Evolutionary conservation across 2,329 filamentous ascomycete species (phyloP), one percentile per base, ranked within the genome.

Genomic region (Beauveria australis): DNA sequence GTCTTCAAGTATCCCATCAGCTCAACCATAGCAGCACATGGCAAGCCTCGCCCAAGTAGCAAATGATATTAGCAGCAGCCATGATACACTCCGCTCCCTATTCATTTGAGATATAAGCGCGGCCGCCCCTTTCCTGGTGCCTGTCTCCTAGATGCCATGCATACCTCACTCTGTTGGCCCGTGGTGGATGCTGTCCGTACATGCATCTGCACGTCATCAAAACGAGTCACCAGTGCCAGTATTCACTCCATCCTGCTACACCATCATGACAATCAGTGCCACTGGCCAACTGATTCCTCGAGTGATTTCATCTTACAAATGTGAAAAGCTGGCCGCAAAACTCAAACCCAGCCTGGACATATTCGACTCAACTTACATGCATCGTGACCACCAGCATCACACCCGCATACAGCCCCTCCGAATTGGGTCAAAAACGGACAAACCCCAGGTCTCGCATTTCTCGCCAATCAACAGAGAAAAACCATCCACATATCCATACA

Each of bases 21-120:
- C 47, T 30, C 8, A 10, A 22, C 18, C 30, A 46, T 59, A 59
- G 53, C 56, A 59, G 3, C 24, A 19, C 24, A 22, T 12, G 33
- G 24, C 26, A 52, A 9, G 3, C 37, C 4, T 19, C 18, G 14
- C 53, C 14, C 56, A 46, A 43, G 56, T 59, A 46, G 3, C 48
- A 33, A 24, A 1, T 53, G 56, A 46, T 59, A 24, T 3, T 3
- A 59, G 40, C 46, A 51, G 22, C 7, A 12, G 16, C 22, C 40
- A 7, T 28, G 30, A 30, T 33, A 8, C 16, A 10, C 14, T 12
- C 5, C n/a, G 16, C 2, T 7, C n/a, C 28, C 18, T 24, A 2
- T 9, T 19, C 9, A 46, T 46, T 59, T 53, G 14, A 59, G 56
- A 59, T 59, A 59, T 59, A 59, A 59, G 48, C 48, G 22, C 56